These are phyloP conservation scores for Solanum raphanifolium DNA, from an alignment of 257 asterid species.

Conservation along the genomic window DNA sequence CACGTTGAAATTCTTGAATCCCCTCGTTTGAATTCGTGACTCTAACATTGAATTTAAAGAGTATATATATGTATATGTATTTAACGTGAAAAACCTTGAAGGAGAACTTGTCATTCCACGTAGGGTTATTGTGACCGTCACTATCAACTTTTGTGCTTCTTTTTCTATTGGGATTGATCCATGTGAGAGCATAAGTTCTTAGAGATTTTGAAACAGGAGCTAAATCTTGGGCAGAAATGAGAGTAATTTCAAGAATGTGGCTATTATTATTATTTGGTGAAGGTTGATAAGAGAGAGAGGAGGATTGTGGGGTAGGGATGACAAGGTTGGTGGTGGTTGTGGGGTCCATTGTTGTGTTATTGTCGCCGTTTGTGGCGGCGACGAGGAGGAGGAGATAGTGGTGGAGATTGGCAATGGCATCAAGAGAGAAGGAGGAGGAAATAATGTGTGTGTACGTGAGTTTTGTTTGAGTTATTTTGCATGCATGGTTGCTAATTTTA, in stretches of 20 bases:
- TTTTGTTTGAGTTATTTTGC: not conserved
- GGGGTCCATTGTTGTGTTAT: not conserved
- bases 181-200: conserved; percentile 42
- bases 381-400: not conserved
- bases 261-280: not conserved
- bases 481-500: not conserved
- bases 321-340: not conserved
- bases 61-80: not conserved
- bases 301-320: not conserved
- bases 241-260: conserved; percentile 51
- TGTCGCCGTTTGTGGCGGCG: not conserved
- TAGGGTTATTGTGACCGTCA: conserved; percentile 43
- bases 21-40: not conserved
- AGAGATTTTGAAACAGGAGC: conserved; percentile 20
- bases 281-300: not conserved
- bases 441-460: not conserved
- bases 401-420: not conserved
- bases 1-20: not conserved
- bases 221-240: conserved; percentile 65
- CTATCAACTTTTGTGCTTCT: conserved; percentile 35
- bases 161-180: conserved; percentile 43
- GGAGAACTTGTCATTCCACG: conserved; percentile 57
- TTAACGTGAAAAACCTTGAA: conserved; percentile 7
- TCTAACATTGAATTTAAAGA: not conserved
- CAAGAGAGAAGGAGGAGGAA: not conserved